These are phyloP conservation scores for Cladosporium sp. DNA, from an alignment of 2,329 filamentous ascomycete genomes.

Conservation along the genomic window DNA sequence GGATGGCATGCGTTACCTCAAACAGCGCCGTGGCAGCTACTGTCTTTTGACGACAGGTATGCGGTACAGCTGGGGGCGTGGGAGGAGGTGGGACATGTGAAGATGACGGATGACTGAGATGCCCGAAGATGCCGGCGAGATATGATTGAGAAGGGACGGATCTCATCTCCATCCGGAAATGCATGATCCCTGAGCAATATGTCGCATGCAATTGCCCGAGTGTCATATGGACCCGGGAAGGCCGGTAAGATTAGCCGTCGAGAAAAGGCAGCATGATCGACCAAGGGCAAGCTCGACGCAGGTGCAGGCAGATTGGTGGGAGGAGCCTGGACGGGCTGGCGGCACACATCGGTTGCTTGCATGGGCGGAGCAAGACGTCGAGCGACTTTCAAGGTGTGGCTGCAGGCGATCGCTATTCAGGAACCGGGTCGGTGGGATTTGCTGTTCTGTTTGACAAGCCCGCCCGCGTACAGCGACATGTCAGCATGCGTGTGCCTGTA, in stretches of 20 bases:
- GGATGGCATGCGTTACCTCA: conserved; percentile 15
- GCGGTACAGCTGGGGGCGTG: conserved; percentile 6
- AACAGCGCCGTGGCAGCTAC: conserved; percentile 11
- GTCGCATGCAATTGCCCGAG: conserved; percentile 9
- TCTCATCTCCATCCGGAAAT: not conserved
- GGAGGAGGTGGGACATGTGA: conserved; percentile 6
- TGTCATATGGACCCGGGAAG: not conserved
- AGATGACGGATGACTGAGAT: conserved; percentile 5
- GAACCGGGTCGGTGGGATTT: conserved; percentile 31
- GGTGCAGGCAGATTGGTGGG: conserved; percentile 18
- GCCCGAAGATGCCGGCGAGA: not conserved
- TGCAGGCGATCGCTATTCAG: conserved; percentile 29
- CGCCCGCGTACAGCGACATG: conserved; percentile 26
- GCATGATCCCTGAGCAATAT: conserved; percentile 8
- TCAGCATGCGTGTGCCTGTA: conserved; percentile 30
- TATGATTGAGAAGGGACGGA: not conserved
- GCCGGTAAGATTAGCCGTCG: conserved; percentile 1
- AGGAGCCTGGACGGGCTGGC: conserved; percentile 12
- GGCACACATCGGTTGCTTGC: conserved; percentile 15
- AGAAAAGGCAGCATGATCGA: conserved; percentile 9
- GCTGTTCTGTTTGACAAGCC: conserved; percentile 21
- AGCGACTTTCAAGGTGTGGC: conserved; percentile 34
- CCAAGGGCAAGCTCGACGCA: conserved; percentile 8
- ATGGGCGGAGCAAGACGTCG: conserved; percentile 23
- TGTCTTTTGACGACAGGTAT: conserved; percentile 17